Evolutionary conservation across 768 basidiomycete species (phyloP).

Genomic region (Lactifluus echinatus): DNA sequence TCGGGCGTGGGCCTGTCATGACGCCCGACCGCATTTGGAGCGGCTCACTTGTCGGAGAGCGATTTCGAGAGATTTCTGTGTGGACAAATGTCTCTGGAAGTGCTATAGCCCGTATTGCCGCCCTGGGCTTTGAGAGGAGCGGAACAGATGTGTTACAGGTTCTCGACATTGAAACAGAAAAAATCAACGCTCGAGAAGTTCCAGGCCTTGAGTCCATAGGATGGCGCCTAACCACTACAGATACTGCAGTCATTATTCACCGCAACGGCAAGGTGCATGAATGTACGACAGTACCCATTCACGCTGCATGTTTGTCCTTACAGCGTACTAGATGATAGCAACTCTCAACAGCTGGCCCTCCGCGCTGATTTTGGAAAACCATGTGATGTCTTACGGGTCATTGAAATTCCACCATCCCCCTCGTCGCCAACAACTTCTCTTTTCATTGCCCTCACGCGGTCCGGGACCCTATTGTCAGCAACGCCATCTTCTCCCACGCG

Average conservation of each 20-base stretch:
- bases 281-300: conserved; percentile 6
- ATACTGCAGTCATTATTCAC: not conserved
- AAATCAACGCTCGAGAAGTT: not conserved
- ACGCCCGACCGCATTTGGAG: conserved; percentile 39
- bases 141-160: conserved; percentile 9
- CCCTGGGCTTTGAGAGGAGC: conserved; percentile 5
- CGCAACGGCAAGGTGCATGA: conserved; percentile 14
- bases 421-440: not conserved
- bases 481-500: conserved; percentile 1
- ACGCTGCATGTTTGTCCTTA: not conserved
- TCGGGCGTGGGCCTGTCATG: conserved; percentile 51
- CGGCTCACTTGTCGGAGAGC: conserved; percentile 10
- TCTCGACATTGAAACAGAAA: not conserved
- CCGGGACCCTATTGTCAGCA: conserved; percentile 6
- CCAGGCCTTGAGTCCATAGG: conserved; percentile 18
- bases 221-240: conserved; percentile 26
- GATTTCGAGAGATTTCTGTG: conserved; percentile 14
- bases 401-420: not conserved
- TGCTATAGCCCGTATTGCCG: conserved; percentile 3
- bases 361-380: conserved; percentile 8
- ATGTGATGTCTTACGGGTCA: conserved; percentile 5
- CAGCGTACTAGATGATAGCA: not conserved
- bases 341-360: not conserved
- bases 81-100: conserved; percentile 1
- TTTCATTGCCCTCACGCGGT: conserved; percentile 13